Evolutionary conservation across 164 flowering plant species (phyloP).

Genomic region (Liquidambar formosana): DNA sequence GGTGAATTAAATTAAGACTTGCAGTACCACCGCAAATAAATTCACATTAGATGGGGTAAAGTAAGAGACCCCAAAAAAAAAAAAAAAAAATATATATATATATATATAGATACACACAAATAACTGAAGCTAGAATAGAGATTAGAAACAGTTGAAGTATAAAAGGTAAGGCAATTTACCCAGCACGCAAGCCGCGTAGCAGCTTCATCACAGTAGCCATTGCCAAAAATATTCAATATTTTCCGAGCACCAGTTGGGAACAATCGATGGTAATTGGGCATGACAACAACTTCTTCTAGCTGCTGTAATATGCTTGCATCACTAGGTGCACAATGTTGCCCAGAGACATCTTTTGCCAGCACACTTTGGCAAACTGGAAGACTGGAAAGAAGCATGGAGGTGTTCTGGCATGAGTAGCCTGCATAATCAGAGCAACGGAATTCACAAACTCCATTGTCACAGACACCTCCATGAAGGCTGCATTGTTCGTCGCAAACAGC

Average conservation of each 20-base stretch:
- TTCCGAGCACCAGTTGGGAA: conserved; percentile 81
- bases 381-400: conserved; percentile 71
- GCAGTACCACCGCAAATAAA: not conserved
- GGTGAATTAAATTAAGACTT: not conserved
- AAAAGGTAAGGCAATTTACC: conserved; percentile 47
- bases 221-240: conserved; percentile 62
- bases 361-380: conserved; percentile 83
- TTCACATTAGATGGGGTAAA: no score
- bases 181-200: conserved; percentile 97
- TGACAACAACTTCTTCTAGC: conserved; percentile 93
- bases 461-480: conserved; percentile 97
- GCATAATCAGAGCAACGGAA: conserved; percentile 99
- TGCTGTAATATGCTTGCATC: conserved; percentile 87
- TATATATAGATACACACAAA: no score
- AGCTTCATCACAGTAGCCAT: conserved; percentile 78
- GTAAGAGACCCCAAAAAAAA: not conserved
- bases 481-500: conserved; percentile 96
- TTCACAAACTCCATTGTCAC: conserved; percentile 95
- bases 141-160: not conserved
- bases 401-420: conserved; percentile 96
- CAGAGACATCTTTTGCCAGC: conserved; percentile 57
- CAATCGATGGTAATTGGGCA: conserved; percentile 86
- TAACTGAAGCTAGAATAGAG: no score
- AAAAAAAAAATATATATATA: no score
- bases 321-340: conserved; percentile 96